phyloP scores from a whole-genome alignment of 306 rosid species.

The Glycine soja region DNA sequence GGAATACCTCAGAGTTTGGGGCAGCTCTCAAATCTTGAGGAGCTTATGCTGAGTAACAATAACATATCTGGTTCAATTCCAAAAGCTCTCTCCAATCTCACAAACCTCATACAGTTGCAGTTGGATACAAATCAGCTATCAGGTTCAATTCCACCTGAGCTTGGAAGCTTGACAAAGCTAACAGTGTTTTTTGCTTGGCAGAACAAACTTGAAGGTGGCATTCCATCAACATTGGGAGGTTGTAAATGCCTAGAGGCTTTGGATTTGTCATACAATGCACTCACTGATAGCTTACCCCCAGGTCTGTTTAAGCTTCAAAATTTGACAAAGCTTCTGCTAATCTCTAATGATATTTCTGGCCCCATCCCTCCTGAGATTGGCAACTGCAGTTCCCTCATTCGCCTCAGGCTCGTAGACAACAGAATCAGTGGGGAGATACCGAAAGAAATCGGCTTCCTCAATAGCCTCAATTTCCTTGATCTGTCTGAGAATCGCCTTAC shows the following conservation, averaged over 20 bases:
- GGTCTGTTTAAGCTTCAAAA: constrained; percentile 75
- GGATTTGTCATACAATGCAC: constrained; percentile 81
- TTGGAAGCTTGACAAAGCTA: constrained; percentile 67
- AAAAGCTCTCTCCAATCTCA: constrained; percentile 61
- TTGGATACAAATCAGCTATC: constrained; percentile 75
- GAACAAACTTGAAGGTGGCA: constrained; percentile 80
- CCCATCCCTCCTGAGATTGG: constrained; percentile 73
- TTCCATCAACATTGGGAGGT: constrained; percentile 69
- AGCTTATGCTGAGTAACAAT: constrained; percentile 86
- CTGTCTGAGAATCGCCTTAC: constrained; percentile 72
- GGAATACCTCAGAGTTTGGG: constrained; percentile 75
- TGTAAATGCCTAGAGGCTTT: constrained; percentile 73
- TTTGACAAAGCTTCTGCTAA: constrained; percentile 74
- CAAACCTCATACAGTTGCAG: constrained; percentile 79
- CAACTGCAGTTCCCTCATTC: constrained; percentile 70
- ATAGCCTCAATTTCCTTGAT: constrained; percentile 73
- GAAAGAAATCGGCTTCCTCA: constrained; percentile 67
- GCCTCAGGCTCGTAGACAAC: constrained; percentile 68
- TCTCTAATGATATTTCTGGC: constrained; percentile 80
- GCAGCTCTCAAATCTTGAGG: constrained; percentile 69
- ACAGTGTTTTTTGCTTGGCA: constrained; percentile 85
- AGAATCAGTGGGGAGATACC: constrained; percentile 77
- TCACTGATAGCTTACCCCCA: constrained; percentile 72
- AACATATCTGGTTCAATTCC: constrained; percentile 86
- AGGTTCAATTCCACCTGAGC: constrained; percentile 72